These are phyloP conservation scores for Melaleuca alternifolia DNA, from an alignment of 345 rosid species.

Conservation along the genomic window DNA sequence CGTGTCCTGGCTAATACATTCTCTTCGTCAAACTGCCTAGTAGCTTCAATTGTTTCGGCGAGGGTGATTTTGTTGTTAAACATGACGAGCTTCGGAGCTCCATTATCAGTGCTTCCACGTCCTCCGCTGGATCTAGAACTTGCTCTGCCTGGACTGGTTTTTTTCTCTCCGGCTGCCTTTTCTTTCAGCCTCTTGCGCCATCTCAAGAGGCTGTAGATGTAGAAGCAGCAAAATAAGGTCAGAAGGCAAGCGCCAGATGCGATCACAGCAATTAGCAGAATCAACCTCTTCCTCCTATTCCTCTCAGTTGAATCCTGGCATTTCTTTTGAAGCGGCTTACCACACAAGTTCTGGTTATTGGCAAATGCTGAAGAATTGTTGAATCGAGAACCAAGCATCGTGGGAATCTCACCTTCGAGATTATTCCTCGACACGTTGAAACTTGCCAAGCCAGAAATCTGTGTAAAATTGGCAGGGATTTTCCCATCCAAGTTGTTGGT, in stretches of 20 bases:
- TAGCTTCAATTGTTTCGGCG: conserved; percentile 83
- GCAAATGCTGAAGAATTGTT: conserved; percentile 48
- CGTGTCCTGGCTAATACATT: conserved; percentile 77
- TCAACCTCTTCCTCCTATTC: conserved; percentile 45
- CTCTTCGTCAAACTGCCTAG: conserved; percentile 85
- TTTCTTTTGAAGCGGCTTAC: conserved; percentile 46
- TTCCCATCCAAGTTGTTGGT: conserved; percentile 61
- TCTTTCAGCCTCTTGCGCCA: conserved; percentile 80
- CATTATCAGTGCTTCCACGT: conserved; percentile 74
- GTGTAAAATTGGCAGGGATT: conserved; percentile 52
- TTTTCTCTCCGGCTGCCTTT: conserved; percentile 70
- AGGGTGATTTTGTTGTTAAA: conserved; percentile 83
- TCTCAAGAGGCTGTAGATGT: conserved; percentile 61
- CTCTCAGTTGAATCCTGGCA: conserved; percentile 28
- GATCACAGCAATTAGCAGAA: conserved; percentile 44
- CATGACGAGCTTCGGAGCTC: conserved; percentile 89
- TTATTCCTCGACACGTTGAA: conserved; percentile 72
- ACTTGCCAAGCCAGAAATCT: conserved; percentile 34
- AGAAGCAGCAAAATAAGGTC: conserved; percentile 76
- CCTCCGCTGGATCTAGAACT: conserved; percentile 74
- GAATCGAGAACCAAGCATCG: conserved; percentile 42
- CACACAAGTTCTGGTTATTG: conserved; percentile 51
- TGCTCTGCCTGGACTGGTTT: conserved; percentile 71
- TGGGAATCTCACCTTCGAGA: conserved; percentile 69
- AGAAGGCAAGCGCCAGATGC: conserved; percentile 49